These are phyloP conservation scores for Penicillium psychrofluorescens DNA, from an alignment of 495 filamentous ascomycete genomes.

Conservation along the genomic window DNA sequence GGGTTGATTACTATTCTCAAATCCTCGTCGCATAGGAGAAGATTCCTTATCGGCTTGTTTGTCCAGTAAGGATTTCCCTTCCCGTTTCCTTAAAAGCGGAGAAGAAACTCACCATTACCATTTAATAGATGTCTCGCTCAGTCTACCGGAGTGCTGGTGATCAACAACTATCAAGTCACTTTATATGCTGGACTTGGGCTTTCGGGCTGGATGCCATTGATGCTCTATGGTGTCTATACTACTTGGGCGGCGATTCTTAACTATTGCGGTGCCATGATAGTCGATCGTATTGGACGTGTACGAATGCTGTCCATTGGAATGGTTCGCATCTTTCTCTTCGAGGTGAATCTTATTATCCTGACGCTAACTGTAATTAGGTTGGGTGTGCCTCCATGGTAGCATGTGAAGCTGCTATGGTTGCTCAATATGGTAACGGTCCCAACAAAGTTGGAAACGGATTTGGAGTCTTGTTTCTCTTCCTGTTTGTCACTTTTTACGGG, in stretches of 20 bases:
- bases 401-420: conserved; percentile 1
- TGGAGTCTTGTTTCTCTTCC: conserved; percentile 2
- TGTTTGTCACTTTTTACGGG: conserved; percentile 2
- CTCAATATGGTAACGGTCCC: conserved; percentile 2
- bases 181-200: conserved; percentile 10
- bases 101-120: no score
- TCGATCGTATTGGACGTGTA: background rate
- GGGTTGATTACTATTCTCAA: no score
- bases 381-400: background rate
- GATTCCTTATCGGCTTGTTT: background rate
- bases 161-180: conserved; percentile 14
- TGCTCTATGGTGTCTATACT: background rate
- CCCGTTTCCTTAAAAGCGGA: no score
- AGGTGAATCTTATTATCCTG: no score
- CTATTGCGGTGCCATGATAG: background rate
- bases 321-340: no score
- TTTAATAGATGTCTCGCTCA: background rate
- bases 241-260: background rate
- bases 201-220: background rate
- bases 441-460: conserved; percentile 11
- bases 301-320: background rate
- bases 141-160: conserved; percentile 4
- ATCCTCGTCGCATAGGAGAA: background rate
- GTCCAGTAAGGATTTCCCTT: background rate
- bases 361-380: background rate